Conservation (phyloP, 352 stramenopile species). For the Phytopythium sindhum region DNA sequence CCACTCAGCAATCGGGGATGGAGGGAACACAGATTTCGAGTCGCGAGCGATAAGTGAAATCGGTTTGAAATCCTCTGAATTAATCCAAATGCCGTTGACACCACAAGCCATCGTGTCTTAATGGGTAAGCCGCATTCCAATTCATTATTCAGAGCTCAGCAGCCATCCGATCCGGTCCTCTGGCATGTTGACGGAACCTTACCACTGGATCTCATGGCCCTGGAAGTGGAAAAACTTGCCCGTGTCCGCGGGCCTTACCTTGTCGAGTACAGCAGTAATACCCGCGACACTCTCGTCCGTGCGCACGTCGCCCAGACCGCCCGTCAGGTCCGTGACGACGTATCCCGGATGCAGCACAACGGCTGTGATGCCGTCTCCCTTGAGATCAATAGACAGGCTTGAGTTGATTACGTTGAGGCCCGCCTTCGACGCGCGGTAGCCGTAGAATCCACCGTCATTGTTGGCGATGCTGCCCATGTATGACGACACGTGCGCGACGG, state of each 20-base stretch:
- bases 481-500: slow-evolving; percentile 42
- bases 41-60: too few species aligned
- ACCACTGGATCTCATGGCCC: slow-evolving; percentile 20
- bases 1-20: too few species aligned
- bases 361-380: slow-evolving; percentile 25
- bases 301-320: slow-evolving; percentile 19
- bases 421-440: slow-evolving; percentile 61
- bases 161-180: too few species aligned
- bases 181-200: too few species aligned
- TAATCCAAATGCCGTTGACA: too few species aligned
- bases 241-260: slow-evolving; percentile 24
- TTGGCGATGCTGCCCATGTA: slow-evolving; percentile 40
- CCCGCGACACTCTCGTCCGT: slow-evolving; percentile 25
- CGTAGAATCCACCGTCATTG: slow-evolving; percentile 42
- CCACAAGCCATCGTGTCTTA: too few species aligned
- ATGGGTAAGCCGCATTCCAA: too few species aligned
- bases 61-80: too few species aligned
- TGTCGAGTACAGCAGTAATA: slow-evolving; percentile 25
- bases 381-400: slow-evolving; percentile 32
- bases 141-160: too few species aligned
- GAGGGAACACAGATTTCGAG: too few species aligned
- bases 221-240: slow-evolving; percentile 37
- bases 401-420: slow-evolving; percentile 63
- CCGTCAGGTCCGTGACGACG: slow-evolving; percentile 40
- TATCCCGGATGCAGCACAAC: slow-evolving; percentile 45